Evolutionary conservation across 2,329 filamentous ascomycete species (phyloP).

Genomic region (Microdochium nivale): DNA sequence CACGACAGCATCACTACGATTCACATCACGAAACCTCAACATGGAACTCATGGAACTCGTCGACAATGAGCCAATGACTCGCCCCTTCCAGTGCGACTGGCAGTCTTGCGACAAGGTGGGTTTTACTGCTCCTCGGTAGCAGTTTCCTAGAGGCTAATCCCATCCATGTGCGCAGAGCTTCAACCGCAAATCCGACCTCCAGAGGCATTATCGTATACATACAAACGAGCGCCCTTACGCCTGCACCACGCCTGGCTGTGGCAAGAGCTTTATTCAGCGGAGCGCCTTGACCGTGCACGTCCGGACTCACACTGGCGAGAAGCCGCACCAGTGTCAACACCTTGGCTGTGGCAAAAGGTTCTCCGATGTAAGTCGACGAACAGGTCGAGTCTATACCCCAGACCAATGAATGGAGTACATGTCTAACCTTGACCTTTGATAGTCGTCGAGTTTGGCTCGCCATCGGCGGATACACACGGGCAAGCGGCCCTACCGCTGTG

Average conservation of each 20-base stretch:
- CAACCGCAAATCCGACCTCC: slow-evolving; percentile 63
- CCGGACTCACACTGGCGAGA: slow-evolving; percentile 63
- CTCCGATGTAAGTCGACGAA: slow-evolving; percentile 48
- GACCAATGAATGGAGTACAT: too few species aligned
- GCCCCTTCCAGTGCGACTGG: slow-evolving; percentile 59
- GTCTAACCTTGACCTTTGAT: slow-evolving; percentile 20
- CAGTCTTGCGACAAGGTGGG: slow-evolving; percentile 52
- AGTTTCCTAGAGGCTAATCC: slow-evolving; percentile 5
- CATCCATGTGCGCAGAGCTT: slow-evolving; percentile 45
- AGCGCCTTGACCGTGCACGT: slow-evolving; percentile 64
- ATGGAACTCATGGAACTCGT: slow-evolving; percentile 61
- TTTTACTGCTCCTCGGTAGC: slow-evolving; percentile 3
- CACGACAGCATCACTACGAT: background rate
- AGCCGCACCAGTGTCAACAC: slow-evolving; percentile 60
- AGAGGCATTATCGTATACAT: slow-evolving; percentile 63
- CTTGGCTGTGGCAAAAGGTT: slow-evolving; percentile 60
- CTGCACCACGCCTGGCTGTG: slow-evolving; percentile 51
- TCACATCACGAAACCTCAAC: slow-evolving; percentile 4
- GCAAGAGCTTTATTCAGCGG: slow-evolving; percentile 64
- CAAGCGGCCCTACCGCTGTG: slow-evolving; percentile 57
- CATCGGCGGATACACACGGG: slow-evolving; percentile 60
- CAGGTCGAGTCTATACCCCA: background rate
- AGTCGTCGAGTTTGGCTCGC: slow-evolving; percentile 58
- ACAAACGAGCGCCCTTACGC: slow-evolving; percentile 62
- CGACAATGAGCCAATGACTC: slow-evolving; percentile 52